Evolutionary conservation across 352 stramenopile genomes (phyloP).

Genomic region (Pythium brassicae): DNA sequence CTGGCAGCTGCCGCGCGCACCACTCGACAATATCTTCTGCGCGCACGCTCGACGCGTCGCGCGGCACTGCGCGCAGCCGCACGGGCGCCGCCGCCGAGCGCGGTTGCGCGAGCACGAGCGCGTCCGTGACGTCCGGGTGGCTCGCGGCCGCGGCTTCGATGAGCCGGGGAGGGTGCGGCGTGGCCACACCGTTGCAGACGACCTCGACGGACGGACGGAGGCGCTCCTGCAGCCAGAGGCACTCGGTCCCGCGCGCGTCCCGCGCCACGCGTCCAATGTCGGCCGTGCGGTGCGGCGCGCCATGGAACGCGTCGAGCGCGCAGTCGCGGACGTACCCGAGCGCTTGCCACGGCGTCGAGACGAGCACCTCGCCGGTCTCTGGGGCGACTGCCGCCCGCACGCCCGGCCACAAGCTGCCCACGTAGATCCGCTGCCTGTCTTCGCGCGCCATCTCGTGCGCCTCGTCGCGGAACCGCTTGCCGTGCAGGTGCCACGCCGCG

Average conservation of each 20-base stretch:
- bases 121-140: constrained; percentile 50
- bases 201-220: constrained; percentile 41
- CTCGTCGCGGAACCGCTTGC: constrained; percentile 38
- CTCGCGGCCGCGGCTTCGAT: constrained; percentile 35
- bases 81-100: constrained; percentile 10
- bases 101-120: constrained; percentile 43
- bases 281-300: constrained; percentile 41
- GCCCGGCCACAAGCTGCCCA: constrained; percentile 66
- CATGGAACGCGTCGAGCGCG: constrained; percentile 38
- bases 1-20: constrained; percentile 31
- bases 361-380: constrained; percentile 51
- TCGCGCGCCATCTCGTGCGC: constrained; percentile 24
- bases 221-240: constrained; percentile 65
- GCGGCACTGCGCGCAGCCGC: constrained; percentile 28
- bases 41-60: constrained; percentile 17
- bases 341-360: constrained; percentile 81
- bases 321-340: constrained; percentile 63
- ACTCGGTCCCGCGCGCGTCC: constrained; percentile 20
- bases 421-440: constrained; percentile 39
- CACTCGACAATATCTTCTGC: constrained; percentile 31
- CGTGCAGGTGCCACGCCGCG: constrained; percentile 55
- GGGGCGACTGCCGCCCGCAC: constrained; percentile 40
- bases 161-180: constrained; percentile 21
- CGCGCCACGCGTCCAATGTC: constrained; percentile 37
- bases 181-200: constrained; percentile 24